Base-by-base conservation (phyloP, 257 asterid species). In the Scutellaria minor region DNA sequence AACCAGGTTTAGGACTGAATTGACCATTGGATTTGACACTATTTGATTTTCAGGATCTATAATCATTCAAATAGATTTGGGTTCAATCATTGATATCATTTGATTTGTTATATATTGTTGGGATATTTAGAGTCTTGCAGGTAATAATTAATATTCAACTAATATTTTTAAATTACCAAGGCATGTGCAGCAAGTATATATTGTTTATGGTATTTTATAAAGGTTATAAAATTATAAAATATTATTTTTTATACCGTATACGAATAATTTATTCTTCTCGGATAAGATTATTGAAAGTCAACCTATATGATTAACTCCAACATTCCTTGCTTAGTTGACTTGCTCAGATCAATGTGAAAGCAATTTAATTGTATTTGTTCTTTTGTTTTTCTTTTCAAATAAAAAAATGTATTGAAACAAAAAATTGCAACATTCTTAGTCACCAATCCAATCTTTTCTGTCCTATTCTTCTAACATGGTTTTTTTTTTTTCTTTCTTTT, bases 1-100 rank as follows among this genome's bases (percentile, higher is more conserved):
- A 72, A 39, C 64, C 64, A 9, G 50, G 44, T 15, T 55, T 46
- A n/a, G 42, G 76, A 63, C 42, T 70, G 58, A 46, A 66, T 72
- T 78, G 72, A 67, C 68, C 9, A 20, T 20, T 18, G 42, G 70
- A 68, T 74, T 69, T 64, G 73, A 79, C 73, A 31, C 64, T 27
- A 10, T 27, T 9, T 46, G 64, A 59, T 51, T 53, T 52, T 15
- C 47, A 12, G 9, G 48, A n/a, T 39, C 53, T 51, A 58, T 66
- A 35, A 68, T 68, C 45, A 60, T 78, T 12, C 12, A 42, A 18
- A 5, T 42, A 41, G 73, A 72, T 78, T 27, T 57, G 51, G 66
- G 56, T n/a, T 64, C 66, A 74, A 74, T 74, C 60, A 74, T 54
- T 73, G 15, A 8, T 71, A 11, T 62, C 45, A 61, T 50, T 48